A percentile compares a stretch with the other conserved stretches of the same genome.
phyloP scores from a whole-genome alignment of 2,329 filamentous ascomycete species.

The Chrysoporthe puriensis region DNA sequence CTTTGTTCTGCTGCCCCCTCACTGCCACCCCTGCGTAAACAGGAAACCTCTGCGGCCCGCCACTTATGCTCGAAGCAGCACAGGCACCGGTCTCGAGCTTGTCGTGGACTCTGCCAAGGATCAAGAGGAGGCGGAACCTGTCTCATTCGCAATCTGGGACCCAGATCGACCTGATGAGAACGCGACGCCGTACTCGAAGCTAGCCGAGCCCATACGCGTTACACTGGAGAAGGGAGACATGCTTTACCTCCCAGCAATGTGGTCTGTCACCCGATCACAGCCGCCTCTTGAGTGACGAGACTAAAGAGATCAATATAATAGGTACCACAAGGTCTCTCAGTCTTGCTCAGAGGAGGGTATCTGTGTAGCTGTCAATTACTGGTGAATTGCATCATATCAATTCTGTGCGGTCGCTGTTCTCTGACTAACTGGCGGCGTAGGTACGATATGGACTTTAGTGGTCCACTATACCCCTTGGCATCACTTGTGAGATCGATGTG shows the following conservation, averaged over 20 bases:
- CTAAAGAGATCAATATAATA: slow-evolving; percentile 32
- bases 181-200: slow-evolving; percentile 60
- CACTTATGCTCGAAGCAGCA: slow-evolving; percentile 56
- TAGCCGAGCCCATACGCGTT: slow-evolving; percentile 66
- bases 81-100: slow-evolving; percentile 37
- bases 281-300: neutral
- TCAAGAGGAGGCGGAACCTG: slow-evolving; percentile 35
- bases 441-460: slow-evolving; percentile 63
- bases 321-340: slow-evolving; percentile 82
- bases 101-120: slow-evolving; percentile 40
- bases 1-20: slow-evolving; percentile 74
- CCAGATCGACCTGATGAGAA: slow-evolving; percentile 60
- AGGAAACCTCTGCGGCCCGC: slow-evolving; percentile 62
- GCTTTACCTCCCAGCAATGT: slow-evolving; percentile 80
- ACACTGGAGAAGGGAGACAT: slow-evolving; percentile 76
- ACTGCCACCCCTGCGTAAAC: slow-evolving; percentile 70
- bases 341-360: slow-evolving; percentile 69
- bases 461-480: slow-evolving; percentile 54
- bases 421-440: slow-evolving; percentile 33
- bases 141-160: slow-evolving; percentile 77
- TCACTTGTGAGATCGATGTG: slow-evolving; percentile 40
- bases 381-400: slow-evolving; percentile 50
- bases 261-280: slow-evolving; percentile 51
- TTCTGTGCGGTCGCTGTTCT: slow-evolving; percentile 1
- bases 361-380: slow-evolving; percentile 82